Base-by-base conservation (phyloP, 2,329 filamentous ascomycete genomes). In the Elsinoe perseae region DNA sequence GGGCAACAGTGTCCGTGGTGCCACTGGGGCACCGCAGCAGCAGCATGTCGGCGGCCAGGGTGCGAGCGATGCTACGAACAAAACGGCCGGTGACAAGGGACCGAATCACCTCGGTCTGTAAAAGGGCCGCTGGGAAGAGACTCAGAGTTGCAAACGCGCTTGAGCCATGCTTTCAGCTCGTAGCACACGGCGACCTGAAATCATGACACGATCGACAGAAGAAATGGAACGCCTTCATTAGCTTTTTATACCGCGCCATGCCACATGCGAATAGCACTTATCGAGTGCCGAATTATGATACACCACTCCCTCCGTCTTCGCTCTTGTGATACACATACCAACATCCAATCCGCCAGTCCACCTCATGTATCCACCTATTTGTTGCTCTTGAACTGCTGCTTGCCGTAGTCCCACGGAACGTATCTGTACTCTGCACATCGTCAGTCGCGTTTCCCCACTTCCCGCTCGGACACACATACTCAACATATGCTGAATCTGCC, bases 401-500 rank as follows among this genome's bases (percentile, higher is more conserved):
- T 70, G 59, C 69, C 69, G 54, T 68, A 70, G 58, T 70, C 69
- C 69, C 69, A 70, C 53, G 69, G 69, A 18, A 70, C 69, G 44
- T 70, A 70, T 62, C 67, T 68, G 62, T 58, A 32, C 56, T 58
- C 57, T 57, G 20, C 18, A 20, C 8, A 3, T n/a, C 18, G 36
- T 53, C 16, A 43, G 21, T 34, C 3, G n/a, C n/a, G 18, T 54
- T 21, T 12, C 38, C 18, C 9, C 20, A 4, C 4, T 3, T 2
- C n/a, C 9, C 5, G 42, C 25, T n/a, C 12, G 23, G n/a, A 44
- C 90, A 18, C 27, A 95, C 90, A 70, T 95, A 98, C 75, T 98
- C 81, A 98, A 92, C 93, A 98, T 98, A 77, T 97, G 93, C 77
- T 98, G 93, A 65, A 98, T 98, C 77, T 98, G 93, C 79, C 93